Conservation (phyloP, 306 rosid species). For the Castanea crenata region DNA sequence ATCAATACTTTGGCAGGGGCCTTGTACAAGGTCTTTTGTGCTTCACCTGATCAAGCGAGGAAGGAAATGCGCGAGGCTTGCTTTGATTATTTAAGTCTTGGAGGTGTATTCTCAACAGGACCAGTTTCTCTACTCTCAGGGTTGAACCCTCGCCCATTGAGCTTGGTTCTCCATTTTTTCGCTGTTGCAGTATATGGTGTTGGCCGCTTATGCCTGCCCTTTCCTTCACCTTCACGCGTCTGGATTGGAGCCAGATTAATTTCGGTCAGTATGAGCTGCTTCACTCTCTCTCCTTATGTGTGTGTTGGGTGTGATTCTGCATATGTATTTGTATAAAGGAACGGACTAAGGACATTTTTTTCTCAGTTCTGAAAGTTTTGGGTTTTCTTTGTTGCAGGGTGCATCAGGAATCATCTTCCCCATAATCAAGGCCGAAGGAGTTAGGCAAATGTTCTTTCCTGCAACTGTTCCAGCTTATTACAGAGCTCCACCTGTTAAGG, state of each 20-base stretch:
- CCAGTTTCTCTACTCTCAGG: slow-evolving; percentile 90
- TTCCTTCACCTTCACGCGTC: slow-evolving; percentile 79
- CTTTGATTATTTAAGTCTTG: slow-evolving; percentile 90
- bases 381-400: slow-evolving; percentile 45
- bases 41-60: slow-evolving; percentile 92
- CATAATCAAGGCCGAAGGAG: slow-evolving; percentile 91
- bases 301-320: background rate
- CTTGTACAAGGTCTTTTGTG: slow-evolving; percentile 86
- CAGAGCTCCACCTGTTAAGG: slow-evolving; percentile 52
- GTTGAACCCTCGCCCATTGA: slow-evolving; percentile 83
- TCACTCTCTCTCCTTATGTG: background rate
- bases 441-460: slow-evolving; percentile 93
- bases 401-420: slow-evolving; percentile 90
- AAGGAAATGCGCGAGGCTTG: slow-evolving; percentile 97
- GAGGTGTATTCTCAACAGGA: slow-evolving; percentile 79
- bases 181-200: slow-evolving; percentile 90
- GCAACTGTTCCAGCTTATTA: slow-evolving; percentile 80
- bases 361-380: background rate
- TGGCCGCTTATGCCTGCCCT: slow-evolving; percentile 78
- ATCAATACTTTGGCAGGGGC: slow-evolving; percentile 96
- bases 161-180: slow-evolving; percentile 91
- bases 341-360: background rate
- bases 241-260: slow-evolving; percentile 82
- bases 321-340: background rate
- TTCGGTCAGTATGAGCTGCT: slow-evolving; percentile 39